Evolutionary conservation across 2,329 filamentous ascomycete genomes (phyloP).

Genomic region (Epichloe gansuensis): DNA sequence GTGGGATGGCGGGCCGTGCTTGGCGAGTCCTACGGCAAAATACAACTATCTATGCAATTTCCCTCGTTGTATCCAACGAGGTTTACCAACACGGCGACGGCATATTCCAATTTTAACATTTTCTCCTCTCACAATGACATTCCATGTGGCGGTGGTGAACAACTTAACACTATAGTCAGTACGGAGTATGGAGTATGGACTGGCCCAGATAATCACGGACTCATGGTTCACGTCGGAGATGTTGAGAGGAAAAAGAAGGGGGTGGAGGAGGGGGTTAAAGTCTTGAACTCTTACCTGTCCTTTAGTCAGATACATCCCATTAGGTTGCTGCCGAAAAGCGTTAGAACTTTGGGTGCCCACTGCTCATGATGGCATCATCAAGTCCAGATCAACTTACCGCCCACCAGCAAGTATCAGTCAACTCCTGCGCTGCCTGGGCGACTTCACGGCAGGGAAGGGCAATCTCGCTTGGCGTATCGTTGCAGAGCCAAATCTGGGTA

Average conservation of each 20-base stretch:
- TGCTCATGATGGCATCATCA: background rate
- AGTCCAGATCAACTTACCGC: background rate
- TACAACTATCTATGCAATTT: too few relatives aligned
- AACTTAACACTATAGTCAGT: background rate
- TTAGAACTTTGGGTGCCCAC: background rate
- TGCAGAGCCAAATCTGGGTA: background rate
- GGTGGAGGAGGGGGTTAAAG: too few relatives aligned
- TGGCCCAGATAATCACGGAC: too few relatives aligned
- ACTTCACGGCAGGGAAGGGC: background rate
- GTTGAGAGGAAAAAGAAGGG: too few relatives aligned
- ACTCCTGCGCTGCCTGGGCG: background rate
- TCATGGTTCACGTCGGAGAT: too few relatives aligned
- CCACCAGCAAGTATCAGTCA: background rate
- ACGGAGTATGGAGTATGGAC: background rate
- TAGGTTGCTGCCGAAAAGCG: background rate
- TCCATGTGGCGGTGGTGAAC: constrained; percentile 1
- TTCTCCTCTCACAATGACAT: background rate
- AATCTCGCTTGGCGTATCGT: background rate
- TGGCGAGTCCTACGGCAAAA: too few relatives aligned
- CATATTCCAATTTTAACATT: background rate
- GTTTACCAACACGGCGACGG: too few relatives aligned
- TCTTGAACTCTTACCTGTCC: background rate
- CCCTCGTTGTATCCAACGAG: too few relatives aligned
- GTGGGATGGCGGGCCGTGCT: too few relatives aligned
- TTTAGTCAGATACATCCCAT: background rate